Conservation (phyloP, 805 yeast genomes). For the Myxozyma sirexii region DNA sequence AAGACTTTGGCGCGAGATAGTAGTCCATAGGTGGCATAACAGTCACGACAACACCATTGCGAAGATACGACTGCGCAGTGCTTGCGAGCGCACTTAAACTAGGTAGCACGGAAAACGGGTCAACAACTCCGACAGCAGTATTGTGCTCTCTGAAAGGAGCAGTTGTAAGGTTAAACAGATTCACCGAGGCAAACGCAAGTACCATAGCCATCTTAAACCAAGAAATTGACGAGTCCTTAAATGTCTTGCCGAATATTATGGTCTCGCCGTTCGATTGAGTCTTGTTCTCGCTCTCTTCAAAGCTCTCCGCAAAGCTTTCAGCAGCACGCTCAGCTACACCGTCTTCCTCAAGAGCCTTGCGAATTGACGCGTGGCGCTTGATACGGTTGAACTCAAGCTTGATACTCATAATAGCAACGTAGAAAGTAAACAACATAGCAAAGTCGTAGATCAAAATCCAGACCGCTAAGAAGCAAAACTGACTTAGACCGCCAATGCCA, state of each 20-base stretch:
- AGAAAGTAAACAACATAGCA: conserved; percentile 75
- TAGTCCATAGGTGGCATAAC: conserved; percentile 47
- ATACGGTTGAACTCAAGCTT: conserved; percentile 88
- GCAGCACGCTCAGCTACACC: conserved; percentile 80
- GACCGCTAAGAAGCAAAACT: conserved; percentile 76
- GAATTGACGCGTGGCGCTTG: conserved; percentile 75
- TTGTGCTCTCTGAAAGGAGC: conserved; percentile 38
- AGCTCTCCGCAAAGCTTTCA: conserved; percentile 58
- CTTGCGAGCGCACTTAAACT: conserved; percentile 19
- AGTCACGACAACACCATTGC: conserved; percentile 39
- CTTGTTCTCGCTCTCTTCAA: conserved; percentile 27
- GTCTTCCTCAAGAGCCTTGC: conserved; percentile 86
- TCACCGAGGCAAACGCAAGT: conserved; percentile 42
- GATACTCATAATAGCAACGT: conserved; percentile 77
- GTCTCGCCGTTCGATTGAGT: conserved; percentile 16
- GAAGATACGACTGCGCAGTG: conserved; percentile 11
- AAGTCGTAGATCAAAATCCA: conserved; percentile 72
- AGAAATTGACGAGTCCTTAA: conserved; percentile 33
- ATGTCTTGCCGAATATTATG: conserved; percentile 21
- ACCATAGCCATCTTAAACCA: conserved; percentile 41
- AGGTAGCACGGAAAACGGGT: conserved; percentile 27
- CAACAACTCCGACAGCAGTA: conserved; percentile 22
- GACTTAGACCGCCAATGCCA: conserved; percentile 70
- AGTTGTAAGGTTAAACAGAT: conserved; percentile 45
- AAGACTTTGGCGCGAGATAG: conserved; percentile 31